phyloP scores from a whole-genome alignment of 2,329 filamentous ascomycete species.

The Blastomyces gilchristii region DNA sequence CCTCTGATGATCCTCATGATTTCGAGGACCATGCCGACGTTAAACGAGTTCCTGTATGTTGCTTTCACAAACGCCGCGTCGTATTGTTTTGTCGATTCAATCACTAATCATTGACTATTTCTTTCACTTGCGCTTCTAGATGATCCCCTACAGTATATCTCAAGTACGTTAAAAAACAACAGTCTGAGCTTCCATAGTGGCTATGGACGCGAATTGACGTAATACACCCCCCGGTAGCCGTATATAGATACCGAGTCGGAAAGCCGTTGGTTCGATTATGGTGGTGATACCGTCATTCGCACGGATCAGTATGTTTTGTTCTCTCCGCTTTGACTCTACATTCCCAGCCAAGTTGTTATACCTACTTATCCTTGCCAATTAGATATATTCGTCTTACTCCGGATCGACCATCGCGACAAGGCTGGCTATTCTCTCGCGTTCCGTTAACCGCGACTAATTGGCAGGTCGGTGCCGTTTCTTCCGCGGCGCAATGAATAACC shows the following conservation, averaged over 20 bases:
- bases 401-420: constrained; percentile 79
- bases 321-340: not conserved
- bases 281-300: constrained; percentile 80
- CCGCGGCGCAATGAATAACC: constrained; percentile 1
- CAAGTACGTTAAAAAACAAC: constrained; percentile 49
- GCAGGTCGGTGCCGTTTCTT: constrained; percentile 49
- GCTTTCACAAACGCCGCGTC: constrained; percentile 10
- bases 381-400: constrained; percentile 89
- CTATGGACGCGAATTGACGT: constrained; percentile 11
- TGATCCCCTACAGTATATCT: constrained; percentile 75
- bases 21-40: constrained; percentile 47
- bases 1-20: constrained; percentile 20
- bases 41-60: constrained; percentile 55
- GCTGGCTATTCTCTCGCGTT: constrained; percentile 89
- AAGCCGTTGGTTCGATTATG: constrained; percentile 98
- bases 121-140: constrained; percentile 38
- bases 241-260: constrained; percentile 98
- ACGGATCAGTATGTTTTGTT: constrained; percentile 44
- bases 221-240: constrained; percentile 46
- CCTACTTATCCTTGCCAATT: constrained; percentile 11
- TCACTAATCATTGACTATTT: constrained; percentile 14
- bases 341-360: constrained; percentile 16
- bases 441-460: constrained; percentile 96
- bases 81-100: not conserved
- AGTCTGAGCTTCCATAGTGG: constrained; percentile 8